phyloP scores from a whole-genome alignment of 2,329 filamentous ascomycete genomes.

The Cladorrhinum sp. region DNA sequence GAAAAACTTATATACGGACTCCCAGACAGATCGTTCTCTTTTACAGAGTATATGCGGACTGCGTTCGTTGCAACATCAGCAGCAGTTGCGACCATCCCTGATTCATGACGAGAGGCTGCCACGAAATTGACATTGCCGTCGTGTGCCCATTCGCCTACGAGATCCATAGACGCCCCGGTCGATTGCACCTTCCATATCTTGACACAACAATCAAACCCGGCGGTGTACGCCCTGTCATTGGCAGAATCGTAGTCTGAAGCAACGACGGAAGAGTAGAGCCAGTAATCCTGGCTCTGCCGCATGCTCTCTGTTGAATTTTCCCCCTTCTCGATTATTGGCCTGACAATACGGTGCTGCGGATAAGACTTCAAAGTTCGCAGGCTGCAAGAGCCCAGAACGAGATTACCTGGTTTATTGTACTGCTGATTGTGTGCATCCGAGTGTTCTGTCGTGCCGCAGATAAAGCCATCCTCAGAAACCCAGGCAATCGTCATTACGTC shows the following conservation, averaged over 20 bases:
- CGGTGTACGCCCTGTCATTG: slow-evolving; percentile 52
- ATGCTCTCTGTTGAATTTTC: slow-evolving; percentile 57
- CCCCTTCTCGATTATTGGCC: slow-evolving; percentile 50
- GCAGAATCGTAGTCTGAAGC: slow-evolving; percentile 54
- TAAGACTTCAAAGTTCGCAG: slow-evolving; percentile 48
- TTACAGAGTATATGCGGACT: slow-evolving; percentile 55
- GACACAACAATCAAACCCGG: slow-evolving; percentile 60
- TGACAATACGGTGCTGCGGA: slow-evolving; percentile 55
- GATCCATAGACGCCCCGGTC: slow-evolving; percentile 41
- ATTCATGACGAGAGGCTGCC: slow-evolving; percentile 46
- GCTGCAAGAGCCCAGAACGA: slow-evolving; percentile 52
- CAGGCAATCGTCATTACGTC: slow-evolving; percentile 59
- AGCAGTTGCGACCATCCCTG: slow-evolving; percentile 56
- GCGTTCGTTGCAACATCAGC: slow-evolving; percentile 53
- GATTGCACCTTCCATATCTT: slow-evolving; percentile 53
- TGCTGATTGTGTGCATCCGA: slow-evolving; percentile 63
- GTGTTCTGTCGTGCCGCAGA: slow-evolving; percentile 63
- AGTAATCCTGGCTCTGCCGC: slow-evolving; percentile 58
- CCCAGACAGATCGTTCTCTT: slow-evolving; percentile 34
- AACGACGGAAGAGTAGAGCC: slow-evolving; percentile 63
- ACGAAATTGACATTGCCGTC: slow-evolving; percentile 62
- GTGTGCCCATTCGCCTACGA: slow-evolving; percentile 53
- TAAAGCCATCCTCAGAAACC: slow-evolving; percentile 51
- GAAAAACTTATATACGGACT: slow-evolving; percentile 41
- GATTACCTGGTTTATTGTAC: slow-evolving; percentile 63